Conservation (phyloP, 257 asterid genomes). For the Coffea canephora region DNA sequence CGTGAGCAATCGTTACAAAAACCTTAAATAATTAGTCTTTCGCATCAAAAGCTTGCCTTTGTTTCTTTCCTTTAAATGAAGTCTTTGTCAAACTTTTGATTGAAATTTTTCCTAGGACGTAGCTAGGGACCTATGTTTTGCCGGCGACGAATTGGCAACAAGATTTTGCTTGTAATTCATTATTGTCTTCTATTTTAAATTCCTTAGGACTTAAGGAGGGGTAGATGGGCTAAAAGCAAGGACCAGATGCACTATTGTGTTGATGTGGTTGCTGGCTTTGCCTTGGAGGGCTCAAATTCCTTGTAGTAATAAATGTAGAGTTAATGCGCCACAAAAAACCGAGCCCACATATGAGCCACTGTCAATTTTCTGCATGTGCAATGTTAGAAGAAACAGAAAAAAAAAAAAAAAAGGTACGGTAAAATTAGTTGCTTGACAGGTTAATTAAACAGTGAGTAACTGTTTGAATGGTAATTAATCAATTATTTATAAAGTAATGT, state of each 20-base stretch:
- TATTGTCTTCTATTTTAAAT: too few relatives aligned
- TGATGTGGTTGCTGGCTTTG: neutral
- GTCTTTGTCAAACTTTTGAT: neutral
- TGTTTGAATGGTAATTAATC: too few relatives aligned
- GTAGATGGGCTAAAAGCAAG: neutral
- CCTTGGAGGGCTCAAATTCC: constrained; percentile 6
- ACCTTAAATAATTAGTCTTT: neutral
- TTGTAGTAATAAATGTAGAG: neutral
- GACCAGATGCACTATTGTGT: neutral
- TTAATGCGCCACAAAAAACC: neutral
- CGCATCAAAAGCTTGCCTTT: too few relatives aligned
- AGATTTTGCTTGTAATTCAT: neutral
- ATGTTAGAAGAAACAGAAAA: neutral
- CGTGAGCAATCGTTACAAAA: neutral
- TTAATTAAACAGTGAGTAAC: too few relatives aligned
- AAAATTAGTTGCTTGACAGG: neutral
- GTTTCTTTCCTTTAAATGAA: neutral
- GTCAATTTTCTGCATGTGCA: neutral
- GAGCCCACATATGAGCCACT: neutral
- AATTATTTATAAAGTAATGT: too few relatives aligned
- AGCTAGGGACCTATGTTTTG: neutral
- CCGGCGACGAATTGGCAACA: neutral
- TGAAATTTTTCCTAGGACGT: too few relatives aligned
- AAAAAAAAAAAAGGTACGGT: too few relatives aligned
- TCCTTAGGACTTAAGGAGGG: neutral